Conservation (phyloP, 768 basidiomycete species). For the Suillus subaureus region DNA sequence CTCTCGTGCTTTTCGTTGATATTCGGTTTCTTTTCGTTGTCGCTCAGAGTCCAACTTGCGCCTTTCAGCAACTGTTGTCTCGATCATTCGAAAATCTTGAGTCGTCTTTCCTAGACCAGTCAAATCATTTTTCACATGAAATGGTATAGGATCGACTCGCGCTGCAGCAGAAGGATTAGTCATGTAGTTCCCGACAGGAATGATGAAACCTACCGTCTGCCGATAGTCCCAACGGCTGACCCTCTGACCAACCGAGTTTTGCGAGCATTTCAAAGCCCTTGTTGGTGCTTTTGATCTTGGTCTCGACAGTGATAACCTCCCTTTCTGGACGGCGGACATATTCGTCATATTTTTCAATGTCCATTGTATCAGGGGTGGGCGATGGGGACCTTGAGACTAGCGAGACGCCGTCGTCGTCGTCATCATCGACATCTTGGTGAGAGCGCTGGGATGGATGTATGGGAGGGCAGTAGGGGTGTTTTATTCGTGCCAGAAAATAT, state of each 20-base stretch:
- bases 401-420: conserved; percentile 69
- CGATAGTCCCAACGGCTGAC: conserved; percentile 74
- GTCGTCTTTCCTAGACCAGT: conserved; percentile 79
- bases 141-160: conserved; percentile 82
- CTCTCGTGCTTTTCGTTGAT: conserved; percentile 74
- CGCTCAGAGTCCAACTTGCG: conserved; percentile 81
- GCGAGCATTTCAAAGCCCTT: conserved; percentile 80
- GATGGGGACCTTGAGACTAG: conserved; percentile 78
- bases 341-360: conserved; percentile 70
- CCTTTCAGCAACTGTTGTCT: conserved; percentile 81
- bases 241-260: conserved; percentile 84
- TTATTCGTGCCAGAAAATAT: conserved; percentile 44
- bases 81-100: conserved; percentile 83
- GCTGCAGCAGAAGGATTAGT: conserved; percentile 43
- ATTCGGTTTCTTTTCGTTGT: conserved; percentile 77
- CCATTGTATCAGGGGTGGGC: conserved; percentile 57
- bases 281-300: conserved; percentile 76
- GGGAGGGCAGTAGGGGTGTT: conserved; percentile 55
- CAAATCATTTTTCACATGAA: conserved; percentile 74
- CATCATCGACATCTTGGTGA: conserved; percentile 42
- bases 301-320: conserved; percentile 80
- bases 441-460: conserved; percentile 60
- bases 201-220: conserved; percentile 58
- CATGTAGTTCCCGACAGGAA: not conserved
- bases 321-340: conserved; percentile 50